Percentiles rank a stretch among this genome's conserved stretches.
phyloP scores from a whole-genome alignment of 352 stramenopile genomes.

The Hyaloperonospora brassicae region DNA sequence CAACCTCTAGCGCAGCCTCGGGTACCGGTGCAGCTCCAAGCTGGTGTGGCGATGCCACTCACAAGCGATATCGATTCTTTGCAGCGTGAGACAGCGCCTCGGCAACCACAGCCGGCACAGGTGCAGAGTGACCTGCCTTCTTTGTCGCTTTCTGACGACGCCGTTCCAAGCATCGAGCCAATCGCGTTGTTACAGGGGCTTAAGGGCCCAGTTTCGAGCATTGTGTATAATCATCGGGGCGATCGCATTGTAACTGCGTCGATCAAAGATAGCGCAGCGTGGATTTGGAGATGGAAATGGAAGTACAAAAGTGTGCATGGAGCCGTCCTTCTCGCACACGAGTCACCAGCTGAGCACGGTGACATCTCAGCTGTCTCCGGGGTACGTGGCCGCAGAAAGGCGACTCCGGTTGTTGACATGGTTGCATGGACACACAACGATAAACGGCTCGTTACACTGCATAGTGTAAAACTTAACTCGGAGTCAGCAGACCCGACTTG shows the following conservation, averaged over 20 bases:
- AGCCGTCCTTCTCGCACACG: slow-evolving; percentile 40
- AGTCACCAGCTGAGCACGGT: slow-evolving; percentile 31
- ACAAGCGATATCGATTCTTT: slow-evolving; percentile 19
- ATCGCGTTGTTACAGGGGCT: slow-evolving; percentile 79
- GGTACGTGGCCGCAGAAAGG: slow-evolving; percentile 34
- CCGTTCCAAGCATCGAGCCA: slow-evolving; percentile 45
- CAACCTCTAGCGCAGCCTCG: slow-evolving; percentile 3
- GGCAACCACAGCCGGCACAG: slow-evolving; percentile 41
- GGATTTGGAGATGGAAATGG: slow-evolving; percentile 56
- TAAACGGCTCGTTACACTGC: slow-evolving; percentile 51
- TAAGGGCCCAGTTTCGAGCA: slow-evolving; percentile 89
- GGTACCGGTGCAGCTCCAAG: slow-evolving; percentile 5
- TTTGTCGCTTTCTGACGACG: slow-evolving; percentile 38
- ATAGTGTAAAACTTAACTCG: slow-evolving; percentile 58
- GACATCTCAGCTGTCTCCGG: slow-evolving; percentile 42
- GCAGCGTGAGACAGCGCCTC: slow-evolving; percentile 19
- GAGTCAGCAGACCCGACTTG: slow-evolving; percentile 36
- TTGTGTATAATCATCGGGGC: slow-evolving; percentile 87
- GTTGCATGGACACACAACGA: slow-evolving; percentile 60
- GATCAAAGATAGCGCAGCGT: slow-evolving; percentile 88
- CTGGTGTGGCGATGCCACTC: slow-evolving; percentile 10
- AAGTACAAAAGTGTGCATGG: slow-evolving; percentile 53
- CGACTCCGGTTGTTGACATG: slow-evolving; percentile 48
- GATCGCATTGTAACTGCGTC: slow-evolving; percentile 90
- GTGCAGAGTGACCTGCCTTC: slow-evolving; percentile 38